Evolutionary conservation across 805 yeast genomes (phyloP), one percentile per base, ranked within the genome.

Genomic region (Lipomyces yamadae): DNA sequence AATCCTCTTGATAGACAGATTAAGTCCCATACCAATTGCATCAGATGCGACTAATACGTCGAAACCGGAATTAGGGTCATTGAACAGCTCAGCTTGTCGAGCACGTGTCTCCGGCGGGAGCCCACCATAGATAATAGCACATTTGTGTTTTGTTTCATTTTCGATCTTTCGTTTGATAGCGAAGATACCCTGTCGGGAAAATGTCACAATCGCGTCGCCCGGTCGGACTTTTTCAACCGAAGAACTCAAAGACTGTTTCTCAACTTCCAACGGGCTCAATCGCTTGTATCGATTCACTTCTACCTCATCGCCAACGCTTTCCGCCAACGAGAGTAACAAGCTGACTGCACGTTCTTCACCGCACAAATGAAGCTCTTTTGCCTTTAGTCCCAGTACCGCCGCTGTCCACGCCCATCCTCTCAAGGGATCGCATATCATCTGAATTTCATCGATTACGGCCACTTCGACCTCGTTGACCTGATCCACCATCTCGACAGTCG

Each of bases 1-100:
- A 4, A 95, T 84, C 67, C 98, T 80, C 66, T 87, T 86, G 70
- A 95, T 93, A 33, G 90, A 60, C 73, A 95, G 81, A 74, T 95
- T 95, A 62, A 95, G 81, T 0, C 99, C 99, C 98, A 95, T 94
- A 1, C 99, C 99, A 69, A 95, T 87, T 0, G 99, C 99, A 79
- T 95, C 98, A 1, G 97, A 90, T 0, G 99, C 98, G 5, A 95
- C 90, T 50, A 95, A 80, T n/a, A 90, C 83, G 73, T 93, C 95
- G 69, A 86, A 89, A 45, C 84, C 83, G 1, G 96, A 94, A n/a
- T 75, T 79, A 0, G 80, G 78, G 57, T 77, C 78, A 75, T 95
- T 95, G 77, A 95, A 95, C 58, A 84, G 81, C 35, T 80, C 76
- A 0, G 98, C 97, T 74, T 95, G 97, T 70, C 86, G 86, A 2